Evolutionary conservation across 768 basidiomycete genomes (phyloP), one percentile per base, ranked within the genome.

Genomic region (Mycena rebaudengoi): DNA sequence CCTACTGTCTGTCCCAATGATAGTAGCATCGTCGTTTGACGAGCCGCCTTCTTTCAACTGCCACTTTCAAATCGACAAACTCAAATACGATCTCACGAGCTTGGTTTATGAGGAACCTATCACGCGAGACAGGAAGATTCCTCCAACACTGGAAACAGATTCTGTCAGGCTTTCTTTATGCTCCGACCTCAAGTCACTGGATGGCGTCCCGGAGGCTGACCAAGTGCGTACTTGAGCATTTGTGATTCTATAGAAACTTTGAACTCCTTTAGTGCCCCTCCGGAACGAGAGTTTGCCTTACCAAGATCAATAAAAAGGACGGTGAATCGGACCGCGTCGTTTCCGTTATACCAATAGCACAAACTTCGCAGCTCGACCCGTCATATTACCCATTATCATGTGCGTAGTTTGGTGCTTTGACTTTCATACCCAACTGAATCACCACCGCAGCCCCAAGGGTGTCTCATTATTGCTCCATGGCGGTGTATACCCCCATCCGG

Each of bases 251-350:
- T 4, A 5, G 6, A 41, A 59, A 49, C 65, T 56, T 66, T 26
- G 48, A 40, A 53, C 51, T 44, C 25, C 51, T 26, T 30, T 68
- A 95, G 93, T 95, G 93, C 77, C 74, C 84, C 20, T 55, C 73
- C 21, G 91, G 87, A 23, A 91, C 92, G 48, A 82, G 89, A 69
- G 91, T 88, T 49, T 96, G 95, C 76, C 78, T 94, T 29, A 90
- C 86, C 5, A 86, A 84, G 68, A 84, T 81, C 32, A 94, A 94
- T 69, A 68, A 78, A 68, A 93, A 91, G 75, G 67, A 72, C 1
- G 82, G 79, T 21, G 74, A 80, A 39, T 56, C 78, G 3, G 89
- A 92, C 66, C 84, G 92, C 51, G 75, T 96, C 69, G 79, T 88
- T 26, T 80, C 87, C 29, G 91, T 94, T n/a, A 86, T 96, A 56